Base-by-base conservation (phyloP, 1,284 basidiomycete genomes). In the Ustilago tritici region DNA sequence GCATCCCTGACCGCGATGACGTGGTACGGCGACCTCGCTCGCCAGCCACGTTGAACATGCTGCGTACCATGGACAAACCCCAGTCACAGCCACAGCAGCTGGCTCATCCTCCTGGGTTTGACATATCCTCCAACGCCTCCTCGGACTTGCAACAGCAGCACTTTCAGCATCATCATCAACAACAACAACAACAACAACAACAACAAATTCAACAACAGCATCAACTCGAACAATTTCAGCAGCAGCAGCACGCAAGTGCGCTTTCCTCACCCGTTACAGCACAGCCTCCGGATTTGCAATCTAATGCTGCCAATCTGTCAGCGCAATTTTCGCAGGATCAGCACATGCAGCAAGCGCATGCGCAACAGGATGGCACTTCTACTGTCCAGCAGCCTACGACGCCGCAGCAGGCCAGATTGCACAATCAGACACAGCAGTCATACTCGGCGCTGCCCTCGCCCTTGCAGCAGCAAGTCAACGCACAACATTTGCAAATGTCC, bases 11-110 rank as follows among this genome's bases (percentile, higher is more conserved):
- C 56, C 58, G 41, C 38, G 56, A 59, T 36, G 68, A 71, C 43
- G 58, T 58, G 38, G 49, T 41, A 36, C 41, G 68, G 52, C 68
- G 73, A 31, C 73, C 73, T 28, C 68, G 73, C 36, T 76, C 73
- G 50, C 73, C 73, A 10, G 73, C 62, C 40, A 49, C 61, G 46
- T 49, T 68, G 36, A 61, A 65, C 17, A n/a, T 61, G 15, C 31
- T 63, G 17, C 49, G 60, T 17, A 55, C 40, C 46, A 76, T 76
- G 73, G 57, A 71, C 50, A 55, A 58, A 17, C 36, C 59, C 9
- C 56, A 69, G 11, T 31, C 68, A 17, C 58, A 66, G 32, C 17
- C 57, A 23, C 73, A 76, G 61, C 73, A 71, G 47, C 19, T 61
- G n/a, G 40, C 43, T 9, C 73, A 67, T 50, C 53, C 61, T 34